Base-by-base conservation (phyloP, 306 rosid species). In the Castanea sativa region DNA sequence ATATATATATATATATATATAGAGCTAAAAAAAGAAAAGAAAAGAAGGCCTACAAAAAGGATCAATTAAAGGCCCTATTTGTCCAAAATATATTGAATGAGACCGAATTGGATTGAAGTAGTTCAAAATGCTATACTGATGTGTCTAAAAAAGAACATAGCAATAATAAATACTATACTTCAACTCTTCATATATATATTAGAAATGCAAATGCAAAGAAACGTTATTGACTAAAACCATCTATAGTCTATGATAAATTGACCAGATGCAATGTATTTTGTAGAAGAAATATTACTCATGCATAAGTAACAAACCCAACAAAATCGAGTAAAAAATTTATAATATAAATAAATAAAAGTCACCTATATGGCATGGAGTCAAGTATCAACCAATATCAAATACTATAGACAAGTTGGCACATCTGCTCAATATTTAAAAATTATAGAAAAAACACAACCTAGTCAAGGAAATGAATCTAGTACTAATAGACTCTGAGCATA, bases 391-490 rank as follows among this genome's bases (percentile, higher is more conserved):
- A 10, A 60, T 60, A 27, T 12, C 52, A 35, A n/a, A 9, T 35
- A 19, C 16, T 35, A 68, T 68, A 68, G 8, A 25, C 20, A 68
- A 32, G 15, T 33, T 27, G 71, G n/a, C 71, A 19, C 13, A 18
- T 18, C 72, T 10, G 51, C 72, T 5, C 72, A 10, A 33, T 35
- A 19, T 35, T 67, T 38, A 18, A 38, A 68, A 68, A 19, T 58
- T 15, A 29, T 0, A 3, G 5, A 32, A 18, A 67, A 10, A 6
- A 19, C 16, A 9, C 4, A 35, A 33, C 25, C 43, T 8, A 10
- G 72, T 67, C 71, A 19, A 19, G 51, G 51, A 67, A 67, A 13
- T 61, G 69, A 61, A 67, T 67, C 71, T 33, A 45, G 71, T 19
- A 67, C 16, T 49, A 6, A 19, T 20, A 6, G 38, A 8, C 25